Evolutionary conservation across 176 grass and related monocot genomes (phyloP).

Genomic region (Zea mays): DNA sequence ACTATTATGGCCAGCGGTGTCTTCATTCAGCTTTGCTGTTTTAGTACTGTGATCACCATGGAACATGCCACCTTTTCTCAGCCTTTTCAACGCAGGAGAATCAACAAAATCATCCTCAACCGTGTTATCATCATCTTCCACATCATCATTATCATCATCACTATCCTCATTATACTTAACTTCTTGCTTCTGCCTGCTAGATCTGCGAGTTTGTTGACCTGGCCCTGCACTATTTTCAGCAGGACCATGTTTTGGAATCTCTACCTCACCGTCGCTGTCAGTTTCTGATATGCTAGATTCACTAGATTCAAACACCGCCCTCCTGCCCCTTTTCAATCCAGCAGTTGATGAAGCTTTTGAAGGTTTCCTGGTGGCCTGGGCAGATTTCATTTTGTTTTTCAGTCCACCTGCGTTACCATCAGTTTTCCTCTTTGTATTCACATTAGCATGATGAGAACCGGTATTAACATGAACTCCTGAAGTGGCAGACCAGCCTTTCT

Average conservation of each 20-base stretch:
- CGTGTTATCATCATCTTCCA: slow-evolving; percentile 35
- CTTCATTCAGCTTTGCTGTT: slow-evolving; percentile 35
- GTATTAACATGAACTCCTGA: slow-evolving; percentile 34
- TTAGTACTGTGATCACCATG: slow-evolving; percentile 30
- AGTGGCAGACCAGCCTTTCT: slow-evolving; percentile 31
- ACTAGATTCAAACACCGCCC: slow-evolving; percentile 43
- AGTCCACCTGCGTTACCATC: slow-evolving; percentile 26
- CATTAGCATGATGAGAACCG: slow-evolving; percentile 34
- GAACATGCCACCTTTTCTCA: slow-evolving; percentile 29
- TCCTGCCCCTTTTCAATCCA: slow-evolving; percentile 63
- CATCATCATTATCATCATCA: slow-evolving; percentile 45
- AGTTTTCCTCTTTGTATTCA: slow-evolving; percentile 32
- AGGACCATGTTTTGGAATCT: slow-evolving; percentile 32
- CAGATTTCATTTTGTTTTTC: slow-evolving; percentile 51
- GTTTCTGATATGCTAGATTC: slow-evolving; percentile 55
- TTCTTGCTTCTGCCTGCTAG: slow-evolving; percentile 65
- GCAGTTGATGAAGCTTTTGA: slow-evolving; percentile 43
- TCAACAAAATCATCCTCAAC: slow-evolving; percentile 33
- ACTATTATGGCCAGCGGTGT: slow-evolving; percentile 4
- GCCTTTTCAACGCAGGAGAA: slow-evolving; percentile 43
- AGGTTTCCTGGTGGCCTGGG: slow-evolving; percentile 22
- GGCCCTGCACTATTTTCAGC: slow-evolving; percentile 31
- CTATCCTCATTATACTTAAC: slow-evolving; percentile 67
- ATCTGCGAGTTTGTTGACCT: slow-evolving; percentile 49
- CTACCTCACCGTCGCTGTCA: slow-evolving; percentile 48